These are phyloP conservation scores for Penicillium crystallinum DNA, from an alignment of 495 filamentous ascomycete genomes.

Conservation along the genomic window DNA sequence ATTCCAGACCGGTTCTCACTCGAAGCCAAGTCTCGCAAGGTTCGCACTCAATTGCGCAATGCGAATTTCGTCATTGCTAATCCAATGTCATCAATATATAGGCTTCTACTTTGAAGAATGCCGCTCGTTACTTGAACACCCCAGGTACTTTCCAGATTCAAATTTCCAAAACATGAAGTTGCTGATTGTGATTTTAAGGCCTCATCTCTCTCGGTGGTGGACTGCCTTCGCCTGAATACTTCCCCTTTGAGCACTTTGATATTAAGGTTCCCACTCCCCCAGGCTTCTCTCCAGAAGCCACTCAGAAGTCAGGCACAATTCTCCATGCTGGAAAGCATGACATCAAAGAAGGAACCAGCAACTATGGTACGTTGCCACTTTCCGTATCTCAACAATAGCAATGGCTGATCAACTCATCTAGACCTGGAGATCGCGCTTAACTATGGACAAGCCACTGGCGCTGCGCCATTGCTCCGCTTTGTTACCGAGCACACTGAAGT, in stretches of 20 bases:
- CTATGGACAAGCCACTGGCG: slow-evolving; percentile 81
- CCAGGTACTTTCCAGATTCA: slow-evolving; percentile 43
- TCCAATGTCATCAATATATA: slow-evolving; percentile 10
- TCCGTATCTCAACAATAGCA: background rate
- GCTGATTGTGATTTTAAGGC: slow-evolving; percentile 26
- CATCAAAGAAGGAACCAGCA: slow-evolving; percentile 55
- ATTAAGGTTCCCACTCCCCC: slow-evolving; percentile 63
- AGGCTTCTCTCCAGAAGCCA: slow-evolving; percentile 65
- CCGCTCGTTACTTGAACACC: slow-evolving; percentile 67
- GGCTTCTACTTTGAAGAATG: slow-evolving; percentile 68
- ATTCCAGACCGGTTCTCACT: slow-evolving; percentile 31
- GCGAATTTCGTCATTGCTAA: background rate
- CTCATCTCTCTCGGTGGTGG: slow-evolving; percentile 89
- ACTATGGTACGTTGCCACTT: slow-evolving; percentile 45
- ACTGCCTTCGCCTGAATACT: slow-evolving; percentile 81
- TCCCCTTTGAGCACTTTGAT: slow-evolving; percentile 69
- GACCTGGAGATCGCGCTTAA: slow-evolving; percentile 83
- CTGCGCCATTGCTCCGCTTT: slow-evolving; percentile 81
- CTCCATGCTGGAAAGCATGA: slow-evolving; percentile 77
- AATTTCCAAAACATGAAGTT: background rate
- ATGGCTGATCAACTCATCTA: slow-evolving; percentile 8
- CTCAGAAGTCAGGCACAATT: slow-evolving; percentile 46
- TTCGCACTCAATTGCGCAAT: slow-evolving; percentile 16
- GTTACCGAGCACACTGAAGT: slow-evolving; percentile 89
- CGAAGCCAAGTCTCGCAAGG: slow-evolving; percentile 41